These are phyloP conservation scores for Coniosporium uncinatum DNA, from an alignment of 2,329 filamentous ascomycete species.

Conservation along the genomic window DNA sequence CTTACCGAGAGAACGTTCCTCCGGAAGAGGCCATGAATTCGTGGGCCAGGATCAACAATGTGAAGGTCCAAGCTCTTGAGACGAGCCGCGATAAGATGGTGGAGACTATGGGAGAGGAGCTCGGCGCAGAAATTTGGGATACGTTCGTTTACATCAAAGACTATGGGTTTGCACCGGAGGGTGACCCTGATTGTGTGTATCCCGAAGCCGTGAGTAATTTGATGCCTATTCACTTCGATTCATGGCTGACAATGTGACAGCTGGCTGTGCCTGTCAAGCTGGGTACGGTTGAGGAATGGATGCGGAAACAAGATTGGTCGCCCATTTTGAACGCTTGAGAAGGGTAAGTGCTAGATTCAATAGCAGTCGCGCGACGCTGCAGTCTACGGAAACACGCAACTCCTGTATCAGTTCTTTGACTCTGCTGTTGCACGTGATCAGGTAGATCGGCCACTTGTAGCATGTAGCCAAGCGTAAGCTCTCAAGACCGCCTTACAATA, in stretches of 20 bases:
- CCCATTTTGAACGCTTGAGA: conserved; percentile 6
- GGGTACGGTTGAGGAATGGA: conserved; percentile 18
- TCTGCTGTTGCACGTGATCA: too few species aligned
- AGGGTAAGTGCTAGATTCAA: too few species aligned
- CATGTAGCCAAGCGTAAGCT: too few species aligned
- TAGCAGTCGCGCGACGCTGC: too few species aligned
- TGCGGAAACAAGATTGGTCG: conserved; percentile 17
- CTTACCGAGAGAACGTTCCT: conserved; percentile 12
- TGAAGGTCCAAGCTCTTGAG: conserved; percentile 12
- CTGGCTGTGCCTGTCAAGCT: conserved; percentile 12
- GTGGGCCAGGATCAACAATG: conserved; percentile 15
- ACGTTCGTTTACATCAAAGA: conserved; percentile 24
- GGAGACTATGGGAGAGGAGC: conserved; percentile 13
- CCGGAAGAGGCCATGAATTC: conserved; percentile 16
- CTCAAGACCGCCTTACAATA: too few species aligned
- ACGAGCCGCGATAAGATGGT: conserved; percentile 12
- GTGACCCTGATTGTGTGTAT: conserved; percentile 21
- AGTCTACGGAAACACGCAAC: too few species aligned
- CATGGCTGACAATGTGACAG: conserved; percentile 5
- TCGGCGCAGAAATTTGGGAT: conserved; percentile 21
- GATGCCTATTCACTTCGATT: background rate
- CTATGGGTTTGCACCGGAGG: conserved; percentile 26
- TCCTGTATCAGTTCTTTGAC: too few species aligned
- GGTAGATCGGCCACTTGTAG: too few species aligned
- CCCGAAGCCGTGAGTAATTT: conserved; percentile 14